Base-by-base conservation (phyloP, 495 filamentous ascomycete species). In the Podospora didyma region DNA sequence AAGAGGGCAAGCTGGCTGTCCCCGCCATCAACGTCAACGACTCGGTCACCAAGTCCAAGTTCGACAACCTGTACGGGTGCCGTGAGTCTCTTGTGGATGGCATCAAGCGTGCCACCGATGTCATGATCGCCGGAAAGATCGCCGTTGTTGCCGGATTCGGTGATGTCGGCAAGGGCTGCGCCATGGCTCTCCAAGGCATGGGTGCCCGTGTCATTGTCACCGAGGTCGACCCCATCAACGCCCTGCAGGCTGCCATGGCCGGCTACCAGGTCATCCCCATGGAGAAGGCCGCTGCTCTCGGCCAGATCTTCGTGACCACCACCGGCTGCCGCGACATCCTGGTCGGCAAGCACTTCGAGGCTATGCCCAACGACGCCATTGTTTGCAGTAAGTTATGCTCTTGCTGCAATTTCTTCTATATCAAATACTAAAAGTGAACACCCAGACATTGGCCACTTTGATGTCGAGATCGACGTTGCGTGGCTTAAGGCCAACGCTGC, bases 51-150 rank as follows among this genome's bases (percentile, higher is more conserved):
- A 97, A 97, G 87, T 96, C 91, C 78, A 98, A 98, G 82, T 98
- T 98, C 75, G 94, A 98, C 85, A 98, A 98, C 84, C 82, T 97
- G 55, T 98, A 97, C 83, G 95, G 95, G 63, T 98, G 94, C 89
- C 87, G 90, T 72, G 94, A 98, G 82, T 97, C 94, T 57, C 86
- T 98, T 69, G 87, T 98, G 61, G 94, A 98, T 75, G 94, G 94
- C 76, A 98, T 98, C 85, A 98, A 97, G 88, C 93, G 94, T 79
- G 94, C 94, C 55, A 98, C 94, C 71, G 94, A 98, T 82, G 94
- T 97, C 75, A 98, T 98, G 94, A 91, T 98, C 82, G 94, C 95
- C 66, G 95, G 94, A 71, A 97, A 98, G 87, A 84, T 97, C 62
- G 93, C 86, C 52, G 91, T 97, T 61, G 95, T 98, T 65, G 94